Conservation (phyloP, 208 protist species). For the Balamuthia mandrillaris region DNA sequence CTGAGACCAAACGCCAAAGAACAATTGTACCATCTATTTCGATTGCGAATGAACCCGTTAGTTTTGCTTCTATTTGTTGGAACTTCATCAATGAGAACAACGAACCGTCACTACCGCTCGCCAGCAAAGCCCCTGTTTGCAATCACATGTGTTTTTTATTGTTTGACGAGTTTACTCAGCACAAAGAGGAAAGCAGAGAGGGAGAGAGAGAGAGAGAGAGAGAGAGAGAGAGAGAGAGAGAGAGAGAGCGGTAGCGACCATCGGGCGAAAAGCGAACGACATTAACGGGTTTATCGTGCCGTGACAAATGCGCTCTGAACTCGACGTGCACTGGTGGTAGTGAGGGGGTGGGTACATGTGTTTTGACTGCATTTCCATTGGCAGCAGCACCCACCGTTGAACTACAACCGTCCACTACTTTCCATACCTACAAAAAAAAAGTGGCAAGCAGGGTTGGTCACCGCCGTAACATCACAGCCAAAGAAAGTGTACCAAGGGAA, state of each 20-base stretch:
- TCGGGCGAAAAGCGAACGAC: constrained; percentile 15
- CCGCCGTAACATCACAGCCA: neutral
- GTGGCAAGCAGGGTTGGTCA: too few species aligned
- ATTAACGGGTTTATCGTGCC: constrained; percentile 11
- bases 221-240: neutral
- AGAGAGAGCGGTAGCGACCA: neutral
- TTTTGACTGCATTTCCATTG: too few species aligned
- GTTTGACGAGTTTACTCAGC: too few species aligned
- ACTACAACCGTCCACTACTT: neutral
- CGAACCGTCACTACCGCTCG: neutral
- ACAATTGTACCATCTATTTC: neutral
- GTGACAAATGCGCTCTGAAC: neutral
- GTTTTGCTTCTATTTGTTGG: neutral
- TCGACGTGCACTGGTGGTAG: neutral
- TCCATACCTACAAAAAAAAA: neutral
- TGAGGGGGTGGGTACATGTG: too few species aligned
- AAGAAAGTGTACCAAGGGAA: neutral
- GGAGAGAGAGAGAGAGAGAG: neutral
- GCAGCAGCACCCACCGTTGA: neutral
- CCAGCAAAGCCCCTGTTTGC: neutral
- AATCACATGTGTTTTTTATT: too few species aligned
- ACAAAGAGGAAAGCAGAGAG: neutral
- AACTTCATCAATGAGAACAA: neutral
- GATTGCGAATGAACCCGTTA: neutral
- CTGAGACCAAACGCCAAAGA: neutral